Percentiles rank a stretch among this genome's conserved stretches.
Conservation (phyloP, 1,139 yeast genomes). For the Pichia sp. region DNA sequence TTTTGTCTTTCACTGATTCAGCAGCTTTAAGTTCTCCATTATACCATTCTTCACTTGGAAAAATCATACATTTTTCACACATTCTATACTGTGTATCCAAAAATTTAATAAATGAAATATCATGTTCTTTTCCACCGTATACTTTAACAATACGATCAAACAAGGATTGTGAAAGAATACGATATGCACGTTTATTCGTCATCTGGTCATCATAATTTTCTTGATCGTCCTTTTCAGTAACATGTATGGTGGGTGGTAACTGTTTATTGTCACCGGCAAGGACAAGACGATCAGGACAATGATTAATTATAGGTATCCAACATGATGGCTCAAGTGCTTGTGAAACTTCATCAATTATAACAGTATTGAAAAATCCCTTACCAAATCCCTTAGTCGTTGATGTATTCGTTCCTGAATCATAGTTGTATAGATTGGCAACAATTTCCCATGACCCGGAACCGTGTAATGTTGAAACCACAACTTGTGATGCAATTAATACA, state of each 20-base stretch:
- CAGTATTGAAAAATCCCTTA: slow-evolving; percentile 53
- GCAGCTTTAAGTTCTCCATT: slow-evolving; percentile 58
- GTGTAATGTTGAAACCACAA: slow-evolving; percentile 77
- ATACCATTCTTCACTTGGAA: slow-evolving; percentile 68
- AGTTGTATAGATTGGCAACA: slow-evolving; percentile 33
- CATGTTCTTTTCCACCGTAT: slow-evolving; percentile 37
- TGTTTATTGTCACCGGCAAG: slow-evolving; percentile 88
- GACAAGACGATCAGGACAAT: slow-evolving; percentile 51
- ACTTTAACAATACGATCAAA: slow-evolving; percentile 67
- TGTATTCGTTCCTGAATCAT: neutral
- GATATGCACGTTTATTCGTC: slow-evolving; percentile 11
- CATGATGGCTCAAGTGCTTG: slow-evolving; percentile 94
- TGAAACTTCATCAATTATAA: slow-evolving; percentile 92
- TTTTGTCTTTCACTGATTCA: slow-evolving; percentile 46
- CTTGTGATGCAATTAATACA: slow-evolving; percentile 54
- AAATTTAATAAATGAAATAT: slow-evolving; percentile 40
- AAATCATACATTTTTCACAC: slow-evolving; percentile 73
- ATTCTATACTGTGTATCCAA: slow-evolving; percentile 81
- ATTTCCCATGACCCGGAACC: slow-evolving; percentile 77
- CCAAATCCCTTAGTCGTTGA: slow-evolving; percentile 11
- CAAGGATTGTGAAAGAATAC: slow-evolving; percentile 53
- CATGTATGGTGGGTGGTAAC: slow-evolving; percentile 71
- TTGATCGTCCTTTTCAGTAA: slow-evolving; percentile 33
- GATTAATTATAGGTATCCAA: slow-evolving; percentile 85
- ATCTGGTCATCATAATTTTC: slow-evolving; percentile 17